Percentiles rank a stretch among this genome's conserved stretches.
Evolutionary conservation across 129 eudicot species (phyloP).

Genomic region (Pseudognaphalium luteoalbum): DNA sequence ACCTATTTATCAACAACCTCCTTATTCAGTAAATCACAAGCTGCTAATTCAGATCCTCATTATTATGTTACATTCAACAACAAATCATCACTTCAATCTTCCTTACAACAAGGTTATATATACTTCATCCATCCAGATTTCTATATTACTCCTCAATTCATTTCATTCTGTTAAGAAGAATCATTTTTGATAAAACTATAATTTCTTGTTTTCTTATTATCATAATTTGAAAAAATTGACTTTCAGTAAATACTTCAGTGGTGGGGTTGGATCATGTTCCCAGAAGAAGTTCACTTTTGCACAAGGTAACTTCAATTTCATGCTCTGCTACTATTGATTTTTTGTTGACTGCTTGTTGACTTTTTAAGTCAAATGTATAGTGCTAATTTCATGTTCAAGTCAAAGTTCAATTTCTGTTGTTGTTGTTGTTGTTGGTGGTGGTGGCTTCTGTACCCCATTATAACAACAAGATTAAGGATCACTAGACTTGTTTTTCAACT

Average conservation of each 20-base stretch:
- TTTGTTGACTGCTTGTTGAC: neutral
- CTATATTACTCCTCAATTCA: neutral
- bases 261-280: conserved; percentile 34
- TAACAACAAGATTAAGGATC: neutral
- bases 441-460: neutral
- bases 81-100: conserved; percentile 18
- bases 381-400: neutral
- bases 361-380: conserved; percentile 6
- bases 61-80: conserved; percentile 25
- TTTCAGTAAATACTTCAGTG: conserved; percentile 36
- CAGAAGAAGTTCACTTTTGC: conserved; percentile 30
- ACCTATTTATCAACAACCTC: neutral
- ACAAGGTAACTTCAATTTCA: conserved; percentile 40
- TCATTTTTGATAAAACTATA: neutral
- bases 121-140: neutral
- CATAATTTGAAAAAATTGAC: conserved; percentile 4
- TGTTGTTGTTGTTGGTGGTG: neutral
- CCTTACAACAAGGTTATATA: conserved; percentile 38
- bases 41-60: conserved; percentile 20
- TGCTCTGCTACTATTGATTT: neutral
- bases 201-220: neutral
- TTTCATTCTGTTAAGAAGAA: neutral
- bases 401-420: neutral
- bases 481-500: neutral
- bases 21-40: neutral